Percentiles rank a stretch among this genome's conserved stretches.
Conservation (phyloP, 2,329 filamentous ascomycete species). For the Verruconis gallopava region DNA sequence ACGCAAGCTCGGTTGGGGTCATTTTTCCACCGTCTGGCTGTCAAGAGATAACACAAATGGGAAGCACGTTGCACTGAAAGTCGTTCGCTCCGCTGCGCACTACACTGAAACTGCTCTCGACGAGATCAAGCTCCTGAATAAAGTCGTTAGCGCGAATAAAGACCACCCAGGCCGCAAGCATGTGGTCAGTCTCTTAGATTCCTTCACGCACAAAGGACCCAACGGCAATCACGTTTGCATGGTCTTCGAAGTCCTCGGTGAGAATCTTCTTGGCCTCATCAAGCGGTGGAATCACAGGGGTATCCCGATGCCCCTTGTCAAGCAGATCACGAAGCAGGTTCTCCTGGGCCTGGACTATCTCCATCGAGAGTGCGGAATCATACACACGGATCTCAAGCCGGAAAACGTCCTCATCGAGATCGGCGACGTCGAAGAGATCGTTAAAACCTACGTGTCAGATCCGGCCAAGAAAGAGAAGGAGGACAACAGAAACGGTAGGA, state of each 20-base stretch:
- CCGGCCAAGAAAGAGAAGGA: conserved; percentile 56
- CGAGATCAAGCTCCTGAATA: conserved; percentile 96
- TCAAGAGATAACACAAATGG: conserved; percentile 72
- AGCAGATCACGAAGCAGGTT: conserved; percentile 98
- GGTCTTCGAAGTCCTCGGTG: conserved; percentile 95
- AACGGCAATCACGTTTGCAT: conserved; percentile 97
- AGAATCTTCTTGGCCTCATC: conserved; percentile 88
- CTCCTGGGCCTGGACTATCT: conserved; percentile 90
- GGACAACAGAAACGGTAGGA: conserved; percentile 80
- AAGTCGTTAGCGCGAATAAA: conserved; percentile 90
- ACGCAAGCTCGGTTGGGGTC: conserved; percentile 93
- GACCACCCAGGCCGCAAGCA: conserved; percentile 88
- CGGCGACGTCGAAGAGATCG: conserved; percentile 95
- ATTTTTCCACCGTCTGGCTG: conserved; percentile 93
- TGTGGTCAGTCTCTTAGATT: conserved; percentile 90
- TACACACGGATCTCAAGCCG: conserved; percentile 93
- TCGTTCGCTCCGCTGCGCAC: conserved; percentile 92
- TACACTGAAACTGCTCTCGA: conserved; percentile 98
- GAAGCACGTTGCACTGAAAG: conserved; percentile 95
- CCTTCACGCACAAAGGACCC: conserved; percentile 93
- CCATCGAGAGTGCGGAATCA: conserved; percentile 95
- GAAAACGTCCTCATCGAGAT: conserved; percentile 99
- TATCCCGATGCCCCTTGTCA: conserved; percentile 90
- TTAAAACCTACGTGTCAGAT: conserved; percentile 89
- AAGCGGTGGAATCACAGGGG: conserved; percentile 98